Evolutionary conservation across 768 basidiomycete species (phyloP).

Genomic region (Inosperma sp.): DNA sequence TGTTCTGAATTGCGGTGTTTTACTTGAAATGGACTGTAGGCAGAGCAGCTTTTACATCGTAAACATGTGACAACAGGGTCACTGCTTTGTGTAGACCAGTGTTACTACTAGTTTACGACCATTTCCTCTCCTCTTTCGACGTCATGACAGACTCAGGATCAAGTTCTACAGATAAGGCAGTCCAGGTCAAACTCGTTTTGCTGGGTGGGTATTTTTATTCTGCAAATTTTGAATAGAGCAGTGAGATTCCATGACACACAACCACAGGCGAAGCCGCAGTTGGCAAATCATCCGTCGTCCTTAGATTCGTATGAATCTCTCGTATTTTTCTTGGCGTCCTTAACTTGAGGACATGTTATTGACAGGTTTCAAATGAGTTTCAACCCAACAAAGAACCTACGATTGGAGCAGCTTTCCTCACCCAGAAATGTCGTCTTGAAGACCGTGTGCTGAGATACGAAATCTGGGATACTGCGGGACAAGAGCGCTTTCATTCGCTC

Average conservation of each 20-base stretch:
- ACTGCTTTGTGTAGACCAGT: conserved; percentile 19
- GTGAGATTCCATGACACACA: conserved; percentile 6
- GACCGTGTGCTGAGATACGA: conserved; percentile 92
- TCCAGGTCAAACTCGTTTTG: conserved; percentile 96
- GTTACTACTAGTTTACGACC: conserved; percentile 9
- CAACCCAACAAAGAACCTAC: conserved; percentile 99
- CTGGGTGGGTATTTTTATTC: conserved; percentile 52
- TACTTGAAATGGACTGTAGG: no score
- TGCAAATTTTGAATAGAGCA: background rate
- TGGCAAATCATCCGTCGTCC: conserved; percentile 97
- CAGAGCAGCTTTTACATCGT: no score
- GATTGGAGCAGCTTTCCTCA: conserved; percentile 93
- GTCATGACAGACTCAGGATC: conserved; percentile 68
- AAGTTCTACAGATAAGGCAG: conserved; percentile 78
- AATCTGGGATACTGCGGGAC: conserved; percentile 96
- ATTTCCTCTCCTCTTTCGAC: conserved; percentile 16
- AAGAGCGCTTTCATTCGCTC: conserved; percentile 96
- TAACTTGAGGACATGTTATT: conserved; percentile 11
- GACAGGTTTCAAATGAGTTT: conserved; percentile 94
- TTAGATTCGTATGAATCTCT: conserved; percentile 76
- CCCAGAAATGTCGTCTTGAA: conserved; percentile 92
- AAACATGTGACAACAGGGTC: conserved; percentile 23
- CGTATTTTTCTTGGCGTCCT: background rate
- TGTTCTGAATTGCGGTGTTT: no score
- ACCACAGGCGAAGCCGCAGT: conserved; percentile 91